Evolutionary conservation across 208 protist species (phyloP), one percentile per base, ranked within the genome.

Genomic region (Porcisia deanei): DNA sequence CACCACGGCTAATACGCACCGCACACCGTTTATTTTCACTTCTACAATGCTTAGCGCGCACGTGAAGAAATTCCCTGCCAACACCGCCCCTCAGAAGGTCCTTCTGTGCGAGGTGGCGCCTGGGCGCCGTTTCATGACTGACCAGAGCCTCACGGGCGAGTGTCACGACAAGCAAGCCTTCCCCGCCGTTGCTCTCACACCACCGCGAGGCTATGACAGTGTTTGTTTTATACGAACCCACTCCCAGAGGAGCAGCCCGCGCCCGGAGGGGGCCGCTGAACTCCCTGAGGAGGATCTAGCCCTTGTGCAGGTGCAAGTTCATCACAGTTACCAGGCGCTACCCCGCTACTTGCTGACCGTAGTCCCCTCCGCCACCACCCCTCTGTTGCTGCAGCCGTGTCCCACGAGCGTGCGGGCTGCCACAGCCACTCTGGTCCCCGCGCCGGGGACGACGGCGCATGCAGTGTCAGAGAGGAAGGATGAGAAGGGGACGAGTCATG

Each of bases 91-190:
- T 8, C 83, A 90, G 41, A 90, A 85, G 63, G 85, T 90, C 30
- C 77, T 94, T n/a, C 84, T 94, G 20, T 94, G 89, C 77, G 89
- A 94, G 64, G 89, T 94, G 1, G 89, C 87, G 0, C 82, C 82
- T 16, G 87, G 89, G 34, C 83, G 83, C 3, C 68, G 77, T 30
- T 81, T 55, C 80, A 85, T 76, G 77, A 83, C 67, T 25, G 57
- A 75, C 75, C 85, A 67, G 8, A 60, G 73, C 45, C 73, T 82
- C 73, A 82, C 78, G 1, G 68, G 78, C 0, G 78, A 82, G 49
- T 68, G 18, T 37, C 12, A 39, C 0, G 73, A 71, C 30, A 82
- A 73, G 73, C 72, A 73, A 53, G 39, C 66, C 22, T 71, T 59
- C 34, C 71, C 77, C 12, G 55, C 4, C 30, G 77, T 81, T 5